These are phyloP conservation scores for Macrolepiota albuminosa DNA, from an alignment of 768 basidiomycete species.

Conservation along the genomic window DNA sequence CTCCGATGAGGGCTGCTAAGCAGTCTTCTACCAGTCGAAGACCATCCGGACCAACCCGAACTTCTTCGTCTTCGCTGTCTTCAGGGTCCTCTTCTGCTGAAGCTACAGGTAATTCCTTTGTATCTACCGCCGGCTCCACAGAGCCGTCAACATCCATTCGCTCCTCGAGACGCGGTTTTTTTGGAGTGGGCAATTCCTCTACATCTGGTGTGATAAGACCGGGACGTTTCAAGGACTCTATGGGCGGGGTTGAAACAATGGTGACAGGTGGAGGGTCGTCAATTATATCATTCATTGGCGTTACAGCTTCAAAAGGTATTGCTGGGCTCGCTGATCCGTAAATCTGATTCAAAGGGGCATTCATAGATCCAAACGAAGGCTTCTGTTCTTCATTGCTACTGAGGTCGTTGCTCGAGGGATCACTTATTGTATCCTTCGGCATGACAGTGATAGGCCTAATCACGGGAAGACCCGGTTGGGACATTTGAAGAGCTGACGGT, in stretches of 20 bases:
- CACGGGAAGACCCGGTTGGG: not conserved
- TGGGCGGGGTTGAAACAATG: not conserved
- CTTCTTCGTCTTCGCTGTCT: conserved; percentile 22
- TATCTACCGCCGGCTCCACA: not conserved
- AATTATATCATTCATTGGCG: not conserved
- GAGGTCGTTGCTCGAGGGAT: not conserved
- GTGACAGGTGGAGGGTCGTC: not conserved
- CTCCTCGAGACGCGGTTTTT: conserved; percentile 12
- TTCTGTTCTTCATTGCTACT: not conserved
- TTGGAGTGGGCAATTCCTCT: conserved; percentile 4
- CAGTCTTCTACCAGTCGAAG: conserved; percentile 35
- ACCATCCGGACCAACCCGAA: conserved; percentile 38
- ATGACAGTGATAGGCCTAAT: not conserved
- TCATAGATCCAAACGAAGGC: not conserved
- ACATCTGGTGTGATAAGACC: not conserved
- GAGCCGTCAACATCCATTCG: not conserved
- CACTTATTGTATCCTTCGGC: not conserved
- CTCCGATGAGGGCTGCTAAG: conserved; percentile 37
- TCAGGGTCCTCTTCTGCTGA: not conserved
- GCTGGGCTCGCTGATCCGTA: not conserved
- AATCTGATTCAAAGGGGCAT: not conserved
- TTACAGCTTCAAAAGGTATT: conserved; percentile 5
- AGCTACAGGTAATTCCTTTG: not conserved
- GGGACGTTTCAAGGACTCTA: conserved; percentile 11
- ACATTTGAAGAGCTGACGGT: not conserved